Conservation (phyloP, 2,329 filamentous ascomycete genomes). For the Monosporascus sp. region DNA sequence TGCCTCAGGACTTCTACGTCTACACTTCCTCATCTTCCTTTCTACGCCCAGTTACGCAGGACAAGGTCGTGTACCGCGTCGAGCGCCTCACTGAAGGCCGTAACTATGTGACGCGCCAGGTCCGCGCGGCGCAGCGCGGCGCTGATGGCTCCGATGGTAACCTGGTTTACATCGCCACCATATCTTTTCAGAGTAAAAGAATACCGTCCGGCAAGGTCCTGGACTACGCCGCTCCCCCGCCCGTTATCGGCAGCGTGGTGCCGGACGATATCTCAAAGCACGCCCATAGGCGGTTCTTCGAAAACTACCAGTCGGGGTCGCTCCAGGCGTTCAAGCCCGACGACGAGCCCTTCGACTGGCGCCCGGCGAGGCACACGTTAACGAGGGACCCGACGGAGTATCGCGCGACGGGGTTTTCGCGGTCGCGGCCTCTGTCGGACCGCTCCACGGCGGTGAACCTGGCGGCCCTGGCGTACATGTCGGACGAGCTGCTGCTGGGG, state of each 20-base stretch:
- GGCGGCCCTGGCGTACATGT: slow-evolving; percentile 10
- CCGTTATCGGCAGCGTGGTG: background rate
- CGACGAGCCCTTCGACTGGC: slow-evolving; percentile 1
- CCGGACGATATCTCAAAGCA: background rate
- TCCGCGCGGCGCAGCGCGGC: too few relatives aligned
- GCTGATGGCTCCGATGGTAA: too few relatives aligned
- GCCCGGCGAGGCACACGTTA: background rate
- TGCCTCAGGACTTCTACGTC: too few relatives aligned
- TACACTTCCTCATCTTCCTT: too few relatives aligned
- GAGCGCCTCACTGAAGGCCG: too few relatives aligned
- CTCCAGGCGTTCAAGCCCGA: background rate
- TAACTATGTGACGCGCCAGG: too few relatives aligned
- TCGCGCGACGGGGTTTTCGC: background rate
- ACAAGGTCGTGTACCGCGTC: too few relatives aligned
- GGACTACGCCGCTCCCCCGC: background rate
- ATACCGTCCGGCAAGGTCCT: background rate
- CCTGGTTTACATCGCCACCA: background rate
- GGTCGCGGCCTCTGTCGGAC: background rate
- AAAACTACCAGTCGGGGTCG: background rate
- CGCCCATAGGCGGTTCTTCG: background rate
- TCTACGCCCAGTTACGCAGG: too few relatives aligned
- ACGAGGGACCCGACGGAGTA: background rate
- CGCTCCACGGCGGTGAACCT: background rate
- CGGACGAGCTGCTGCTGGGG: slow-evolving; percentile 9
- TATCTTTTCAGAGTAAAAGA: background rate